Conservation (phyloP, 2,329 filamentous ascomycete species). For the Pyrenochaeta sp. region DNA sequence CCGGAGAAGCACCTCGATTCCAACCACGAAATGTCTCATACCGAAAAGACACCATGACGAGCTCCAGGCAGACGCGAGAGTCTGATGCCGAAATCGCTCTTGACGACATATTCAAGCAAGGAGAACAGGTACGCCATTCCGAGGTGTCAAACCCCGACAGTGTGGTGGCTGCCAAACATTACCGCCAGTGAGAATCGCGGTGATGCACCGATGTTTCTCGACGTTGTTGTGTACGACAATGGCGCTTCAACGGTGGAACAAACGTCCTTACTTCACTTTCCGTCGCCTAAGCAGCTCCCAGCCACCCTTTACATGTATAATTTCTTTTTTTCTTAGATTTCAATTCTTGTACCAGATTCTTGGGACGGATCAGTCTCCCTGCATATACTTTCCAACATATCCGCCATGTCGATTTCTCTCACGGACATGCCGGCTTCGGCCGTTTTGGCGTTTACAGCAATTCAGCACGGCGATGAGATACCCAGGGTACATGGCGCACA, state of each 20-base stretch:
- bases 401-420: neutral
- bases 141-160: conserved; percentile 3
- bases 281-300: neutral
- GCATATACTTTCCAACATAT: neutral
- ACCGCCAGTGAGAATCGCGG: neutral
- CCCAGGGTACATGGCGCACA: conserved; percentile 1
- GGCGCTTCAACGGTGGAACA: conserved; percentile 4
- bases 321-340: neutral
- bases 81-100: conserved; percentile 16
- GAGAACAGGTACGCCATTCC: conserved; percentile 3
- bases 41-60: conserved; percentile 14
- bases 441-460: neutral
- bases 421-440: neutral
- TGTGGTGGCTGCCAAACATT: neutral
- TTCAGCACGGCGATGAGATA: neutral
- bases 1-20: conserved; percentile 4
- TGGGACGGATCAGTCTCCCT: neutral
- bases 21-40: conserved; percentile 2
- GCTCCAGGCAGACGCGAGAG: conserved; percentile 11
- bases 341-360: neutral
- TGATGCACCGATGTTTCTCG: conserved; percentile 10
- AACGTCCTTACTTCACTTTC: neutral
- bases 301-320: neutral
- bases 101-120: conserved; percentile 15
- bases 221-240: conserved; percentile 7